Conservation (phyloP, 129 eudicot genomes). For the Artemisia annua region DNA sequence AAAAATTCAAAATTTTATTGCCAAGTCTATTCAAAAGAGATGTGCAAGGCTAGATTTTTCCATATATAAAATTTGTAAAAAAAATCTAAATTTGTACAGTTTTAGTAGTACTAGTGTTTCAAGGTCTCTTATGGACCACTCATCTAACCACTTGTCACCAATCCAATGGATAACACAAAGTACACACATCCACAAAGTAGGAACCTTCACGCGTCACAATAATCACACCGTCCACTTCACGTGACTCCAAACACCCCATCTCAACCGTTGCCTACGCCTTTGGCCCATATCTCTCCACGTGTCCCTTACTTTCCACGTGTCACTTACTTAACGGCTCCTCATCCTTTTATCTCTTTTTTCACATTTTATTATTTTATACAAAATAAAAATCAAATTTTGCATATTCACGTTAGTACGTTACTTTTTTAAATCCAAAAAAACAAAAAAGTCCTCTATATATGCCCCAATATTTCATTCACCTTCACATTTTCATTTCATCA, state of each 20-base stretch:
- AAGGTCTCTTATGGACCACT: too few species aligned
- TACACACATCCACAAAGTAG: not conserved
- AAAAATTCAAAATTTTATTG: too few species aligned
- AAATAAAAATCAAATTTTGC: not conserved
- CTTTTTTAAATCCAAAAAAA: constrained; percentile 25
- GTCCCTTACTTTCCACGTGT: too few species aligned
- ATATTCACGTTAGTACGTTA: too few species aligned
- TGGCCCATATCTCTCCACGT: constrained; percentile 43
- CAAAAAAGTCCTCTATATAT: constrained; percentile 32
- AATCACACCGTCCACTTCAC: constrained; percentile 61
- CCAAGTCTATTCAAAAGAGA: too few species aligned
- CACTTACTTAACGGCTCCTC: constrained; percentile 26
- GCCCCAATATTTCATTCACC: not conserved
- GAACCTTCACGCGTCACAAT: constrained; percentile 29
- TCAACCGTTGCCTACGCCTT: constrained; percentile 40
- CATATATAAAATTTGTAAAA: too few species aligned
- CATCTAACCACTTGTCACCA: constrained; percentile 17
- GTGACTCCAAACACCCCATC: constrained; percentile 39
- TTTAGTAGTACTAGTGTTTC: too few species aligned
- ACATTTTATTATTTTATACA: not conserved
- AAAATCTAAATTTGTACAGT: not conserved
- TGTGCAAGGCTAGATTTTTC: too few species aligned
- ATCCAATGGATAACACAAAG: not conserved
- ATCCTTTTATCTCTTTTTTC: not conserved
- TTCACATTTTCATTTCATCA: constrained; percentile 19